These are phyloP conservation scores for Zoysia pacifica DNA, from an alignment of 176 grass and related monocot genomes.

Conservation along the genomic window DNA sequence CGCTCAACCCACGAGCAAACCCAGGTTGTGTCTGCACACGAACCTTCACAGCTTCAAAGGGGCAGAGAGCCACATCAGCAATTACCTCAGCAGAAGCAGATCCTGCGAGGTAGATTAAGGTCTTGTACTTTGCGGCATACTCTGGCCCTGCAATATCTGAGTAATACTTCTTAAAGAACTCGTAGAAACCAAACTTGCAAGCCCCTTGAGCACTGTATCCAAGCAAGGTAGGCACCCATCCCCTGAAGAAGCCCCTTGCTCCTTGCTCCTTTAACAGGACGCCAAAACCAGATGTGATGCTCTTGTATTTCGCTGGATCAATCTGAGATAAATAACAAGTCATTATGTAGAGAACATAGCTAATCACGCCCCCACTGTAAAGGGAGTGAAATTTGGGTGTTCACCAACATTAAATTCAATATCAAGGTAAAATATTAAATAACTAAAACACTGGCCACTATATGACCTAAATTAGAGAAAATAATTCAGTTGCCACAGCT, in stretches of 20 bases:
- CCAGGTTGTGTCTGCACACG: slow-evolving; percentile 97
- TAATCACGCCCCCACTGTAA: not conserved
- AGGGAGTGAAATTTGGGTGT: not conserved
- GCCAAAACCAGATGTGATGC: slow-evolving; percentile 85
- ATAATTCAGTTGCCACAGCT: not conserved
- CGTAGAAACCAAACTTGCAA: slow-evolving; percentile 96
- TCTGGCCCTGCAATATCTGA: slow-evolving; percentile 94
- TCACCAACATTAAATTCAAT: not conserved
- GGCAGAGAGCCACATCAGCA: slow-evolving; percentile 94
- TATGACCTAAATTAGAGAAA: not conserved
- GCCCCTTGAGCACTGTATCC: slow-evolving; percentile 96
- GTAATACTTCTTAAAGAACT: slow-evolving; percentile 99
- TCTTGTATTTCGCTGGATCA: slow-evolving; percentile 88
- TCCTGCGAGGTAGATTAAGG: slow-evolving; percentile 92
- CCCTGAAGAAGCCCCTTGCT: slow-evolving; percentile 76
- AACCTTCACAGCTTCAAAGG: slow-evolving; percentile 96
- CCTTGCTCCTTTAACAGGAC: slow-evolving; percentile 91
- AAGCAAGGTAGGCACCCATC: slow-evolving; percentile 93
- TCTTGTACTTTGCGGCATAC: slow-evolving; percentile 91
- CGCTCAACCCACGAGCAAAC: slow-evolving; percentile 89
- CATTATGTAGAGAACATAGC: not conserved
- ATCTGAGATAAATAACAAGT: slow-evolving; percentile 49
- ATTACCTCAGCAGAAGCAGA: slow-evolving; percentile 99
- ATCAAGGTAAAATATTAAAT: not conserved
- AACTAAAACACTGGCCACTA: too few relatives aligned